Conservation (phyloP, 768 basidiomycete species). For the Calocera cornea region DNA sequence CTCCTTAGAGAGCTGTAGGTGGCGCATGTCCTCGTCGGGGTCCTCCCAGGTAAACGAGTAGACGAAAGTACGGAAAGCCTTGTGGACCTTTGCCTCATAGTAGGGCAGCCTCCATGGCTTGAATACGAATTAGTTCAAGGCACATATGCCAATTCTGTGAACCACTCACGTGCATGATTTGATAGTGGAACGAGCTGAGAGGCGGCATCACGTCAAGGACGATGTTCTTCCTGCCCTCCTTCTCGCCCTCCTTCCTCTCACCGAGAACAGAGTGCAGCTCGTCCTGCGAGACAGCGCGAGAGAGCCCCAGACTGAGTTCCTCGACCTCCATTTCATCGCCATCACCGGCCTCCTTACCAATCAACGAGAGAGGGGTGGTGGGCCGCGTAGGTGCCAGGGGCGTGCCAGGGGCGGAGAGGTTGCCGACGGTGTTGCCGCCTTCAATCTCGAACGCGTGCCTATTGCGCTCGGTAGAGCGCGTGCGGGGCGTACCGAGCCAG, state of each 20-base stretch:
- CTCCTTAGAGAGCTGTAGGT: constrained; percentile 41
- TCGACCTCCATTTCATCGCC: constrained; percentile 9
- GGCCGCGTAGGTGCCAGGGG: constrained; percentile 15
- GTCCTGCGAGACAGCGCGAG: constrained; percentile 8
- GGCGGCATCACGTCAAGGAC: constrained; percentile 41
- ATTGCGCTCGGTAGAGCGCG: constrained; percentile 42
- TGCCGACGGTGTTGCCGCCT: constrained; percentile 37
- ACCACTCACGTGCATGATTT: constrained; percentile 33
- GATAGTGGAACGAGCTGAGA: constrained; percentile 51
- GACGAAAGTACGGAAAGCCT: constrained; percentile 38
- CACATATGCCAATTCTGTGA: not conserved
- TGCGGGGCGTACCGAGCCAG: constrained; percentile 56
- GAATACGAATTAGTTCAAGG: constrained; percentile 12
- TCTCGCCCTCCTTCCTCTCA: not conserved
- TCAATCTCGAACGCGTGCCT: constrained; percentile 50
- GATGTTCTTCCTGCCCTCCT: constrained; percentile 16
- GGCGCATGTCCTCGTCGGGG: constrained; percentile 56
- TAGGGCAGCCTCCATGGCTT: constrained; percentile 57
- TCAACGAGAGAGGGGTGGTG: constrained; percentile 16
- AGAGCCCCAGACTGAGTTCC: constrained; percentile 12
- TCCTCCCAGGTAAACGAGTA: constrained; percentile 66
- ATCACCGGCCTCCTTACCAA: constrained; percentile 37
- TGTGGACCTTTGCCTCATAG: constrained; percentile 53
- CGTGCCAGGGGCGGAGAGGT: constrained; percentile 21
- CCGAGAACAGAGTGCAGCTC: constrained; percentile 6